phyloP scores from a whole-genome alignment of 2,329 filamentous ascomycete species.

The Ambrosiella cleistominuta region DNA sequence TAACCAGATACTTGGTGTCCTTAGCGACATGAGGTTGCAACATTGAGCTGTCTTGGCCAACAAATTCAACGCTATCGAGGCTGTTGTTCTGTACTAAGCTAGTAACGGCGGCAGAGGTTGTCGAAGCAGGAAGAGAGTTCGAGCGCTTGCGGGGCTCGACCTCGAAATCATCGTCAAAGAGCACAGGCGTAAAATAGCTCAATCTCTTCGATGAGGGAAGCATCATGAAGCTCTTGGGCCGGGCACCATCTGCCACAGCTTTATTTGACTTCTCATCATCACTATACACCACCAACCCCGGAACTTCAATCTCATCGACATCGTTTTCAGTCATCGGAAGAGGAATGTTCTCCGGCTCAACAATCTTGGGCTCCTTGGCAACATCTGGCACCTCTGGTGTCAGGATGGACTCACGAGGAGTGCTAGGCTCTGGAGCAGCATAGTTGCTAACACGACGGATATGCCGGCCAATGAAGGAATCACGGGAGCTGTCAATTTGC shows the following conservation, averaged over 20 bases:
- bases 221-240: constrained; percentile 32
- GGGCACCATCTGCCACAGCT: constrained; percentile 18
- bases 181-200: constrained; percentile 11
- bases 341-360: constrained; percentile 33
- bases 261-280: constrained; percentile 40
- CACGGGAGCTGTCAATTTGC: constrained; percentile 27
- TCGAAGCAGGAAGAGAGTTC: constrained; percentile 24
- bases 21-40: not conserved
- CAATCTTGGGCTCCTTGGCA: constrained; percentile 23
- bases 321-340: constrained; percentile 51
- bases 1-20: not conserved
- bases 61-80: constrained; percentile 8
- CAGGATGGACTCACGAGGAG: constrained; percentile 13
- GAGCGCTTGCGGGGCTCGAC: constrained; percentile 27
- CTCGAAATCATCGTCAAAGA: constrained; percentile 14
- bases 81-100: constrained; percentile 12
- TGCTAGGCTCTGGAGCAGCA: not conserved
- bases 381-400: constrained; percentile 18
- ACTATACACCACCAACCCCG: constrained; percentile 44
- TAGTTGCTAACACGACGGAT: constrained; percentile 18
- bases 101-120: not conserved
- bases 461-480: constrained; percentile 23
- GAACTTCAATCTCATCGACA: constrained; percentile 64
- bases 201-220: constrained; percentile 16
- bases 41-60: constrained; percentile 2